Evolutionary conservation across 306 rosid genomes (phyloP), one percentile per base, ranked within the genome.

Genomic region (Casuarina equisetifolia): DNA sequence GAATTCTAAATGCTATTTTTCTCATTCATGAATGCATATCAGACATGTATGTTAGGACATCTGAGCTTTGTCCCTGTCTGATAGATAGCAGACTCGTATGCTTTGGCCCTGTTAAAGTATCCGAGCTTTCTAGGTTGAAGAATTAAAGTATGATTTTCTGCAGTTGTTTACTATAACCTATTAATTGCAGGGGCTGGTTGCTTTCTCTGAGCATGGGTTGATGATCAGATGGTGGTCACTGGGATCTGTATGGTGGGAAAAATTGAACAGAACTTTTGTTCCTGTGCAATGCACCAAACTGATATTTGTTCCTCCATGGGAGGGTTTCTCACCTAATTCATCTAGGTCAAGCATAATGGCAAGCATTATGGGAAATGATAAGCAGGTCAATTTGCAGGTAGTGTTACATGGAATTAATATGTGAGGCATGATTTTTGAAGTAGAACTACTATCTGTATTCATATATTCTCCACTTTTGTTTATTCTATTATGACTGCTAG

Each of bases 221-320:
- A 87, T 88, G 96, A 95, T 95, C 85, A 88, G 98, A 88, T 92
- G 98, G 98, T 95, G 98, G 98, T 92, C 97, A 72, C 58, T 92
- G 86, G 98, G 91, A 89, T 95, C 97, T 63, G 90, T 90, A 40
- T 95, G 97, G 95, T 95, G 97, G 97, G 98, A 95, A 91, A 95
- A 92, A 85, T 76, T 95, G 75, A 95, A 91, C 89, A 88, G 97
- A 55, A 91, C 88, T 82, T 83, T 88, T 70, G 88, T 87, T 80
- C 97, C 97, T 40, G 95, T 95, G 75, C 98, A 91, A 74, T 95
- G 97, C 85, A 95, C 98, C 61, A 95, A 91, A 83, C 86, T 91
- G 76, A 92, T 95, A 54, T 95, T 95, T 81, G 92, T 95, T 79
- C 97, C 97, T 68, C 98, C 98, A 44, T 95, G 98, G 97, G 98